Evolutionary conservation across 2,329 filamentous ascomycete genomes (phyloP).

Genomic region (Talaromyces sp.): DNA sequence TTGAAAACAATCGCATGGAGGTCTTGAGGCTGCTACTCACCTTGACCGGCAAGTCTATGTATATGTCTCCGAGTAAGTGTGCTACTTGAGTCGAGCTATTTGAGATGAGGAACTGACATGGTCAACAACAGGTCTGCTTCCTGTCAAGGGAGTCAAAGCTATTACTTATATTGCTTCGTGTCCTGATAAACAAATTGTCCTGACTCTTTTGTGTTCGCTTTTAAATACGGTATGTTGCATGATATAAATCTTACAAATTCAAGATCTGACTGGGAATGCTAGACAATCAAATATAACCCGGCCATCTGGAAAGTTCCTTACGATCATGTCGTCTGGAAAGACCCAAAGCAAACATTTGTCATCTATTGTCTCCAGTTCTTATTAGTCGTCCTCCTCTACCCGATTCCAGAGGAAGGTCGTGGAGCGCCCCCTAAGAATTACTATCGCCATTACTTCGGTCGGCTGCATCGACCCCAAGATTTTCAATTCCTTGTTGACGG

Average conservation of each 20-base stretch:
- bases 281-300: slow-evolving; percentile 90
- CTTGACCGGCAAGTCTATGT: slow-evolving; percentile 86
- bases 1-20: slow-evolving; percentile 88
- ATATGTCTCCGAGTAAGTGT: slow-evolving; percentile 65
- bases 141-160: slow-evolving; percentile 73
- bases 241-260: neutral
- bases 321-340: slow-evolving; percentile 85
- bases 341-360: slow-evolving; percentile 82
- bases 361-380: slow-evolving; percentile 88
- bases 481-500: slow-evolving; percentile 97
- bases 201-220: slow-evolving; percentile 85
- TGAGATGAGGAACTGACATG: neutral
- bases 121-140: slow-evolving; percentile 52
- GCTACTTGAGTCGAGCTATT: neutral
- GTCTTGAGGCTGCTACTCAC: slow-evolving; percentile 80
- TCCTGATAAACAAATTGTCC: slow-evolving; percentile 81
- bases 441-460: slow-evolving; percentile 85
- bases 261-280: slow-evolving; percentile 2
- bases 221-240: slow-evolving; percentile 71
- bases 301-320: slow-evolving; percentile 91
- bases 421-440: slow-evolving; percentile 72
- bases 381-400: slow-evolving; percentile 78
- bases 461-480: slow-evolving; percentile 86
- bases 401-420: slow-evolving; percentile 70
- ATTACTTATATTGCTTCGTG: slow-evolving; percentile 86